Evolutionary conservation across 140 eudicot species (phyloP).

Genomic region (Flaveria floridana): DNA sequence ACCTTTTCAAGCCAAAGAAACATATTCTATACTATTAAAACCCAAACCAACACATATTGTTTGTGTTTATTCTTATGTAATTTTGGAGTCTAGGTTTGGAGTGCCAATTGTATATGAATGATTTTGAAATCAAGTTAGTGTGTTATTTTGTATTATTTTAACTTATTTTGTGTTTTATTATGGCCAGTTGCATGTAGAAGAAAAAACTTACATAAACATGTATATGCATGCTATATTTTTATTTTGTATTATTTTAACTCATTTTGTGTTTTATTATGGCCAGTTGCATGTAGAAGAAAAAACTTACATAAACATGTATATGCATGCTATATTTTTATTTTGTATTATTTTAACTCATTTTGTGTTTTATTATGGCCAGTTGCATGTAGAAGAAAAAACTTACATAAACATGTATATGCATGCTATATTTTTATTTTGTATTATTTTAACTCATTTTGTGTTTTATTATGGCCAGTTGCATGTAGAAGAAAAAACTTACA

Average conservation of each 20-base stretch:
- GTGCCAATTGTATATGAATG: too few relatives aligned
- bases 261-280: not conserved
- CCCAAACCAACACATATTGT: not conserved
- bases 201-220: not conserved
- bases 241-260: too few relatives aligned
- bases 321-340: not conserved
- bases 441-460: not conserved
- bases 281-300: not conserved
- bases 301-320: not conserved
- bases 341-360: too few relatives aligned
- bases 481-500: not conserved
- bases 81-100: not conserved
- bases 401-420: not conserved
- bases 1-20: conserved; percentile 29
- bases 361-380: not conserved
- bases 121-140: not conserved
- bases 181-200: not conserved
- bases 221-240: not conserved
- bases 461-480: not conserved
- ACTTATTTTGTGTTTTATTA: not conserved
- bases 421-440: too few relatives aligned
- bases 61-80: too few relatives aligned
- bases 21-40: conserved; percentile 15
- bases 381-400: not conserved
- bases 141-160: not conserved